Evolutionary conservation across 805 yeast species (phyloP), one percentile per base, ranked within the genome.

Genomic region (Danielozyma ontarioensis): DNA sequence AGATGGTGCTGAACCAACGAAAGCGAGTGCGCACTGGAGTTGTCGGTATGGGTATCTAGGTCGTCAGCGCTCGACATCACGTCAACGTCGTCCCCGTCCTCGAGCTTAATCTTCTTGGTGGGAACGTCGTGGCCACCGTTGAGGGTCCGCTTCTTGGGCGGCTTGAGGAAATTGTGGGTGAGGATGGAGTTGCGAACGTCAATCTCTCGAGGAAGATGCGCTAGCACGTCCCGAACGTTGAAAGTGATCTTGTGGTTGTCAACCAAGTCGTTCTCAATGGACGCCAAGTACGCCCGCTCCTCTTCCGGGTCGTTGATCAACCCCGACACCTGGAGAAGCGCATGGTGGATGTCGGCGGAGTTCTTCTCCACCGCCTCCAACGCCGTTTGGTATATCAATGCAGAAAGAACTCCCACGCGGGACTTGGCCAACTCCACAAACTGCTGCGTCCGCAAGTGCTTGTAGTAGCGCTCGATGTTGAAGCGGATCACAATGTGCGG

Each of bases 351-450:
- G 16, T 55, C 62, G 5, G 76, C 74, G 4, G 81, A 72, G 31
- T 61, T 62, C 41, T 62, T 68, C 53, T 87, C 96, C 13, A 83
- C 64, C 25, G 71, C 50, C 13, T 57, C 44, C 36, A 93, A 68
- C 3, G 80, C 76, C 8, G 68, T 55, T 29, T 67, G 65, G 51
- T 84, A 90, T 8, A 93, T 69, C 28, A 66, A 57, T 0, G 93
- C 69, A 0, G 94, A 68, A 2, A 83, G 55, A 5, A 69, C 58
- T 3, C 97, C 97, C 21, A 88, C 57, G 34, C 86, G 70, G 29
- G 82, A 80, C 19, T 70, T 65, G 11, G 81, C 83, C 31, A 83
- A 68, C 22, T 74, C 74, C 1, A 66, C 74, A 12, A 93, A 65
- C 44, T 83, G 83, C 28, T 63, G 55, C 8, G 83, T 70, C 43